phyloP scores from a whole-genome alignment of 768 basidiomycete species.

The Clavulina sp. region DNA sequence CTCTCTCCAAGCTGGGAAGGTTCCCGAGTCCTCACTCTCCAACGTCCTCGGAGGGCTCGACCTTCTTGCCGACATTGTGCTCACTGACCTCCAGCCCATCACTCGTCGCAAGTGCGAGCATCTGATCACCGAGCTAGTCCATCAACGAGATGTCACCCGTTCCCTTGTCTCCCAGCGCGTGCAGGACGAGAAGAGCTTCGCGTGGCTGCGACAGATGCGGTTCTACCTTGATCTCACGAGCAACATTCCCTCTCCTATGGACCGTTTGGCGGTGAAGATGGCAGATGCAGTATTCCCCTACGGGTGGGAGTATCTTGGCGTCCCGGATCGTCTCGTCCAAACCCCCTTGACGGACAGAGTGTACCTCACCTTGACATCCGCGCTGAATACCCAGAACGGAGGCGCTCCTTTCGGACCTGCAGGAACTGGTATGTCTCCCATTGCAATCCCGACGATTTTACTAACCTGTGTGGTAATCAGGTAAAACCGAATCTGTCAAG shows the following conservation, averaged over 20 bases:
- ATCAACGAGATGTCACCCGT: constrained; percentile 90
- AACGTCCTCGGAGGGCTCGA: constrained; percentile 73
- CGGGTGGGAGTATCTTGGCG: constrained; percentile 97
- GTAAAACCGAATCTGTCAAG: constrained; percentile 98
- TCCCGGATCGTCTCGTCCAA: constrained; percentile 91
- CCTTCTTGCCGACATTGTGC: constrained; percentile 88
- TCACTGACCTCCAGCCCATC: constrained; percentile 72
- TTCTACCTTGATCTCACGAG: constrained; percentile 62
- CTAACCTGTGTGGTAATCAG: constrained; percentile 22
- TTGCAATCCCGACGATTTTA: not conserved
- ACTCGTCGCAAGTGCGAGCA: constrained; percentile 98
- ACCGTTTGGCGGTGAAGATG: constrained; percentile 61
- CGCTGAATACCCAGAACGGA: constrained; percentile 84
- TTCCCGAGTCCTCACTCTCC: constrained; percentile 49
- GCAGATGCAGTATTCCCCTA: constrained; percentile 91
- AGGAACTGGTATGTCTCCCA: constrained; percentile 53
- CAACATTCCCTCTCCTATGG: constrained; percentile 51
- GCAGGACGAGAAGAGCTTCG: constrained; percentile 52
- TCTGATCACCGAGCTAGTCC: constrained; percentile 94
- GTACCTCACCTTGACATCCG: constrained; percentile 91
- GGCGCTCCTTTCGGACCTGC: constrained; percentile 97
- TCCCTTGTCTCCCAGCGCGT: constrained; percentile 50
- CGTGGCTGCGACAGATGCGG: constrained; percentile 97
- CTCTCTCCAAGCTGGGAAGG: constrained; percentile 36
- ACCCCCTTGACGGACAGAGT: constrained; percentile 95